phyloP scores from a whole-genome alignment of 225 moss, liverwort and hornwort species.

The Anthoceros angustus region DNA sequence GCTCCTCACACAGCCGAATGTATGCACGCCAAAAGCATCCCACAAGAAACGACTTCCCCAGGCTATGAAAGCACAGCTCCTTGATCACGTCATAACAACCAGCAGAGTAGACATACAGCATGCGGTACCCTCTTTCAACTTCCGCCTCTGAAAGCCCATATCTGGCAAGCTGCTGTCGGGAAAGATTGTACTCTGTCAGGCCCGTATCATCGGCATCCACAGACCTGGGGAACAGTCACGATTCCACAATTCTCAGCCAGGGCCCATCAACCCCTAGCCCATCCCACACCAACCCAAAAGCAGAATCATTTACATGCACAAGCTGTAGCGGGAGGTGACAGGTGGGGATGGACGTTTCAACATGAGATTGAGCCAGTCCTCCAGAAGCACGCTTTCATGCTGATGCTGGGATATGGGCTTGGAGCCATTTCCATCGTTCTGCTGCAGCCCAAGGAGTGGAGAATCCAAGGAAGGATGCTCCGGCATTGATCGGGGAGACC shows the following conservation, averaged over 20 bases:
- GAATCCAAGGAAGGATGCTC: conserved; percentile 2
- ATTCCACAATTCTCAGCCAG: neutral
- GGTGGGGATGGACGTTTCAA: conserved; percentile 7
- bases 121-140: conserved; percentile 8
- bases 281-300: neutral
- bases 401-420: neutral
- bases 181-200: conserved; percentile 7
- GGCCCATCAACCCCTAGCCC: neutral
- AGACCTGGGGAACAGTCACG: neutral
- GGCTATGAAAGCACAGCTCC: conserved; percentile 11
- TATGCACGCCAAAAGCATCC: conserved; percentile 9
- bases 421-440: neutral
- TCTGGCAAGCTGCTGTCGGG: conserved; percentile 4
- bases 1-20: conserved; percentile 7
- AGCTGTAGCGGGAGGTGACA: neutral
- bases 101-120: conserved; percentile 10
- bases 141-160: conserved; percentile 9
- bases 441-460: neutral
- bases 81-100: conserved; percentile 9
- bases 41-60: conserved; percentile 9
- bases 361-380: conserved; percentile 8
- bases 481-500: conserved; percentile 1
- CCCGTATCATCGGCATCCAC: conserved; percentile 8
- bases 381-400: conserved; percentile 6
- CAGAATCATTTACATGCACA: neutral